Evolutionary conservation across 306 rosid genomes (phyloP), one percentile per base, ranked within the genome.

Genomic region (Castanopsis chinensis): DNA sequence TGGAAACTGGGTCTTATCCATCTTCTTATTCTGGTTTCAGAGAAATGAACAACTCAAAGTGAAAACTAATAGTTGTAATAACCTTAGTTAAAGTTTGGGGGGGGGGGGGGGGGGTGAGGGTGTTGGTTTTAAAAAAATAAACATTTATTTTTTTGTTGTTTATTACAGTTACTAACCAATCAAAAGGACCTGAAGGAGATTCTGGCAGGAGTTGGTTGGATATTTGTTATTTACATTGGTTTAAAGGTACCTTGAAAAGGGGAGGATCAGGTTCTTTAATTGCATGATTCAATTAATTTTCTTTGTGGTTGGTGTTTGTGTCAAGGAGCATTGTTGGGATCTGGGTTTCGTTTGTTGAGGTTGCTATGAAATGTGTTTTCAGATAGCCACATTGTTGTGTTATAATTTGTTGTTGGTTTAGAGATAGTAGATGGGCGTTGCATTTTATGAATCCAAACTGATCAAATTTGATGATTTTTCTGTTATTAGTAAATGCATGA

Each of bases 211-310:
- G 51, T 30, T 65, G 51, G 71, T 33, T 18, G 71, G 71, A 18
- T 65, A 33, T 2, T 70, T 60, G 60, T 76, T 79, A 19, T 54
- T 30, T 61, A 81, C 2, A 64, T 27, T 61, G 80, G 84, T 59
- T 86, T 76, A 32, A 30, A 70, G 72, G 75, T 61, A 73, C 17
- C 5, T 13, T 41, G 35, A 41, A 45, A 56, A 61, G 19, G 61
- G 32, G 5, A 23, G 73, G 10, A 41, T 30, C 77, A n/a, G 30
- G 13, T 0, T 74, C 56, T 79, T 5, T 45, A 45, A 45, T 33
- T 32, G 60, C 65, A 27, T 55, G 28, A 76, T 63, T 32, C 57
- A 67, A 35, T 73, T 81, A 41, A 20, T 49, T 19, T 78, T 65
- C 63, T 71, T 73, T 25, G 11, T 70, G 59, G 6, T 82, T 80